A percentile compares a stretch with the other conserved stretches of the same genome.
These are phyloP conservation scores for Colletotrichum orchidophilum DNA, from an alignment of 2,329 filamentous ascomycete genomes.

Conservation along the genomic window DNA sequence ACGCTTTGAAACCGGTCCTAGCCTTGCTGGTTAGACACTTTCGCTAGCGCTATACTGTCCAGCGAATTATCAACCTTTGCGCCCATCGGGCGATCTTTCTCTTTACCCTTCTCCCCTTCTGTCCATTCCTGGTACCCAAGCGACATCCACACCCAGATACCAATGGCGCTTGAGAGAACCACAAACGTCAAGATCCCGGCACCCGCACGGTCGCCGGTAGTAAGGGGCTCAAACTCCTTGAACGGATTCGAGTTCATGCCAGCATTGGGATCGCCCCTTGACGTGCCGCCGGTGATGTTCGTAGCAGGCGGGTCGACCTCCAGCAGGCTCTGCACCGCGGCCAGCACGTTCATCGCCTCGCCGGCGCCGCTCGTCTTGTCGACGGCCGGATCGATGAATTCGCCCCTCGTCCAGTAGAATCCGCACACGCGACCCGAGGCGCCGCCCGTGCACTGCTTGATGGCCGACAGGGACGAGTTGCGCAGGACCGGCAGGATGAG, in stretches of 20 bases:
- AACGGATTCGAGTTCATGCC: slow-evolving; percentile 25
- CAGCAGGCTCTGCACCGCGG: slow-evolving; percentile 61
- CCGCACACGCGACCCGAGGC: slow-evolving; percentile 67
- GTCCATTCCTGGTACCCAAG: slow-evolving; percentile 19
- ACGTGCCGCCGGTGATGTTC: slow-evolving; percentile 61
- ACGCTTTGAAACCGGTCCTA: neutral
- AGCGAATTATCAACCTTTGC: neutral
- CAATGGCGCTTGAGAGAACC: slow-evolving; percentile 62
- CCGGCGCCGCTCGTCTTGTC: slow-evolving; percentile 68
- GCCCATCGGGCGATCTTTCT: neutral
- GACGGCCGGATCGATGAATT: slow-evolving; percentile 54
- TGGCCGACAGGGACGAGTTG: slow-evolving; percentile 66
- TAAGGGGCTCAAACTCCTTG: slow-evolving; percentile 41
- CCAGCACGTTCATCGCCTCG: slow-evolving; percentile 66
- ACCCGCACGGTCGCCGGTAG: slow-evolving; percentile 72
- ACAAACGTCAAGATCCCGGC: slow-evolving; percentile 72
- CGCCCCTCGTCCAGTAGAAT: slow-evolving; percentile 65
- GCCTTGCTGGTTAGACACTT: neutral
- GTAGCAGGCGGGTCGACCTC: slow-evolving; percentile 53
- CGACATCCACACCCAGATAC: slow-evolving; percentile 58
- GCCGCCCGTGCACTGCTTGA: slow-evolving; percentile 69
- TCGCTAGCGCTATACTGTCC: neutral
- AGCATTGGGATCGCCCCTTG: slow-evolving; percentile 48
- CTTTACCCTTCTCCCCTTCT: slow-evolving; percentile 14
- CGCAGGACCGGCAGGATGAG: slow-evolving; percentile 66